Evolutionary conservation across 2,329 filamentous ascomycete genomes (phyloP), one percentile per base, ranked within the genome.

Genomic region (Davidsoniella eucalypti): DNA sequence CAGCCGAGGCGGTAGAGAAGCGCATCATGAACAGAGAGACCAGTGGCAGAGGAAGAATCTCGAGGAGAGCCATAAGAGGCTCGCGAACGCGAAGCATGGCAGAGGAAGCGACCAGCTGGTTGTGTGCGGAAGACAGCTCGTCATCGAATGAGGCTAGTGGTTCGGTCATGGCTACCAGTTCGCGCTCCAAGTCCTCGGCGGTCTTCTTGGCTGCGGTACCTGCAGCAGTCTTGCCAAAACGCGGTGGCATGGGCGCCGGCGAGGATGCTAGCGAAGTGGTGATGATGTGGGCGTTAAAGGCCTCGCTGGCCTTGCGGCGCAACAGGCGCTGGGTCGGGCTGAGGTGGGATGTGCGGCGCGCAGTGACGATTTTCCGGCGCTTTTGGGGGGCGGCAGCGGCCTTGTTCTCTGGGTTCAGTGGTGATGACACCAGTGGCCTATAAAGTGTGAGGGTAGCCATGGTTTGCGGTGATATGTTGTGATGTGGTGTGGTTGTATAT

Each of bases 221-320:
- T 5, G 26, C 33, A 33, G 17, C 18, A 6, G 41, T 50, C 25
- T 33, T 50, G 47, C 41, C 33, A 36, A 47, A 33, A 36, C 51
- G 42, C 21, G 51, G 48, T 1, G 47, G 47, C n/a, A 43, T 36
- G 18, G 51, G 48, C 16, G 49, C 44, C 12, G 47, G 48, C 9
- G 50, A 42, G 40, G 40, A 29, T 14, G 47, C 47, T 8, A 53
- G 51, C 2, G 47, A 50, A 5, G 48, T 50, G 47, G 48, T 53
- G 16, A 53, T 53, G 17, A 50, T 42, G 39, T 54, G 48, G 33
- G 52, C 52, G 48, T 51, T 51, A 37, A 48, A 54, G 39, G 52
- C 52, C 39, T 54, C 48, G 36, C 38, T 46, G 33, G 49, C 52
- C 45, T 54, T 54, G 41, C 48, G 48, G 23, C 52, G 52, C 9